A percentile compares a stretch with the other conserved stretches of the same genome.
These are phyloP conservation scores for Hyaloscypha variabilis DNA, from an alignment of 495 filamentous ascomycete species.

Conservation along the genomic window DNA sequence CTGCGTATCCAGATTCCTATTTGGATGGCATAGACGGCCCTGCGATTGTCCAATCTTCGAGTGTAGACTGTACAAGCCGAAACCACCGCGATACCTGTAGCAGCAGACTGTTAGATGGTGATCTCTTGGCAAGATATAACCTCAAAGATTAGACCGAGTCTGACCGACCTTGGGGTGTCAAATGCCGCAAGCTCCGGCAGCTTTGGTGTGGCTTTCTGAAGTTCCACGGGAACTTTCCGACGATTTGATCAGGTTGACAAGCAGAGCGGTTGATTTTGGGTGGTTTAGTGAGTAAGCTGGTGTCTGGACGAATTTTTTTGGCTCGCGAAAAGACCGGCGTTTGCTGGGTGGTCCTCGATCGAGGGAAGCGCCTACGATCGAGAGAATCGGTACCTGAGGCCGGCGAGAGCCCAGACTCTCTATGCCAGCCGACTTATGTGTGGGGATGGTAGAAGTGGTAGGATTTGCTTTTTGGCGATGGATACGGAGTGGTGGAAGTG, in stretches of 20 bases:
- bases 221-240: neutral
- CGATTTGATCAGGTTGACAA: neutral
- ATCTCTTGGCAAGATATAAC: slow-evolving; percentile 12
- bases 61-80: neutral
- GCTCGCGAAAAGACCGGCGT: neutral
- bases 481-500: neutral
- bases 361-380: neutral
- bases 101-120: slow-evolving; percentile 12
- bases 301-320: neutral
- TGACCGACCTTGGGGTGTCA: neutral
- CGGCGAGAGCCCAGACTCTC: neutral
- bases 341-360: neutral
- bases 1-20: slow-evolving; percentile 17
- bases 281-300: slow-evolving; percentile 1
- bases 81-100: neutral
- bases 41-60: neutral
- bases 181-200: slow-evolving; percentile 20
- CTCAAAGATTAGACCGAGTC: slow-evolving; percentile 5
- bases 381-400: neutral
- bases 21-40: slow-evolving; percentile 21
- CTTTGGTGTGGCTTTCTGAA: neutral
- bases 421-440: neutral
- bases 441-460: neutral
- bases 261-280: neutral
- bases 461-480: slow-evolving; percentile 4